These are phyloP conservation scores for Pisolithus orientalis DNA, from an alignment of 768 basidiomycete species.

Conservation along the genomic window DNA sequence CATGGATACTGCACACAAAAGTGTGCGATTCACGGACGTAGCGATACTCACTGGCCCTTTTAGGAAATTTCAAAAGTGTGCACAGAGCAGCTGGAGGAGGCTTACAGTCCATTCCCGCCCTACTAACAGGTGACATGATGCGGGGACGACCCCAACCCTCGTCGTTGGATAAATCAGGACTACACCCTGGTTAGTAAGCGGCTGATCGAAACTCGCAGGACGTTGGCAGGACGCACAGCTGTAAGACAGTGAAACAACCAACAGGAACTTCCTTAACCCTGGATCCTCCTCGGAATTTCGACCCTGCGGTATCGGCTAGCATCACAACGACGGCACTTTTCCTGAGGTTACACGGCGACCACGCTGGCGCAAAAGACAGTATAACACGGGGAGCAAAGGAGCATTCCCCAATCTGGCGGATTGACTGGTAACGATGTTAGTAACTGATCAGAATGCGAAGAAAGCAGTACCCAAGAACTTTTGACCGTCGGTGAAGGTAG, in stretches of 20 bases:
- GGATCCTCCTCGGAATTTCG: constrained; percentile 25
- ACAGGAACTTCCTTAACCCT: constrained; percentile 35
- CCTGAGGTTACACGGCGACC: constrained; percentile 21
- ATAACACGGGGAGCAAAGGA: constrained; percentile 40
- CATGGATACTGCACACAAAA: constrained; percentile 50
- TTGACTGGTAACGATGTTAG: constrained; percentile 10
- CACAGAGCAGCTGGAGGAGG: neutral
- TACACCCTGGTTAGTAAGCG: constrained; percentile 17
- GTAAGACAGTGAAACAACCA: constrained; percentile 46
- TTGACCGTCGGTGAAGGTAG: constrained; percentile 20
- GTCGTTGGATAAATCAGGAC: constrained; percentile 48
- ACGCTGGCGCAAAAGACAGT: constrained; percentile 37
- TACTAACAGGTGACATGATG: constrained; percentile 38
- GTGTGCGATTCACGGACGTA: constrained; percentile 52
- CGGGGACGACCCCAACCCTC: constrained; percentile 43
- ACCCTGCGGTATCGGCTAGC: constrained; percentile 42
- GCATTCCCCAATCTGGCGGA: constrained; percentile 29
- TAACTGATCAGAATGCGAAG: neutral
- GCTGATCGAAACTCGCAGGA: neutral
- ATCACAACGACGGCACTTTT: constrained; percentile 39
- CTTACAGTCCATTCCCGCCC: constrained; percentile 48
- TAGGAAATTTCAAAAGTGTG: constrained; percentile 1
- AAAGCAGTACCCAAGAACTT: constrained; percentile 34
- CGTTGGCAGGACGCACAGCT: constrained; percentile 35
- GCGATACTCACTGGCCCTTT: constrained; percentile 54